Evolutionary conservation across 768 basidiomycete genomes (phyloP), one percentile per base, ranked within the genome.

Genomic region (Kwoniella botswanensis): DNA sequence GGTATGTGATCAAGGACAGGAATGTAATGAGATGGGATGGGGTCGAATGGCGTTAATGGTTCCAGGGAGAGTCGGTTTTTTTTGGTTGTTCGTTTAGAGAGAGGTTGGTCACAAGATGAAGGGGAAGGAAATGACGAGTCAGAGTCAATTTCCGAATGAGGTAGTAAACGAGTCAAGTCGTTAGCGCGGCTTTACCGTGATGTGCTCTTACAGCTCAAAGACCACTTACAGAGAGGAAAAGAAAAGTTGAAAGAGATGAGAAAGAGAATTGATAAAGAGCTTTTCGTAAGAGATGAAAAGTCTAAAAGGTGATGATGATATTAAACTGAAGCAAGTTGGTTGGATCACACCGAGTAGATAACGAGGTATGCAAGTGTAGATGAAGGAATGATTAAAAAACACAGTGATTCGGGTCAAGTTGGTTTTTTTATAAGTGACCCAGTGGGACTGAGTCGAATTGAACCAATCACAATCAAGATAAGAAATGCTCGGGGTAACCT

Each of bases 31-130:
- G 29, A 55, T 22, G 62, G 5, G 60, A 67, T 62, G 13, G 46
- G 22, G 53, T 50, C 43, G 59, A 58, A 71, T 67, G 71, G 71
- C 71, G 64, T 42, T 53, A 65, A 71, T 61, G 35, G 70, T 71
- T 64, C 61, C 65, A 63, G 71, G 59, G 64, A 67, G 64, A 71
- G 43, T 67, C 63, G 63, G 42, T 52, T 60, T 56, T 15, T 53
- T 60, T 65, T 18, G 53, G 63, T 29, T 65, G 24, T 26, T 26
- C 15, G 50, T 57, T 46, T n/a, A 46, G 29, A 21, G 44, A 13
- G 50, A n/a, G 65, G 57, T 55, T 67, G 50, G 50, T 53, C 53
- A 53, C 55, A 43, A 46, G 52, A 44, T 26, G 21, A 46, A 26
- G 21, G 43, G 62, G 44, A 15, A 4, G 43, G 42, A 21, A 42